Conservation (phyloP, 192 early-diverging fungal species). For the Pecoramyces ruminantium region DNA sequence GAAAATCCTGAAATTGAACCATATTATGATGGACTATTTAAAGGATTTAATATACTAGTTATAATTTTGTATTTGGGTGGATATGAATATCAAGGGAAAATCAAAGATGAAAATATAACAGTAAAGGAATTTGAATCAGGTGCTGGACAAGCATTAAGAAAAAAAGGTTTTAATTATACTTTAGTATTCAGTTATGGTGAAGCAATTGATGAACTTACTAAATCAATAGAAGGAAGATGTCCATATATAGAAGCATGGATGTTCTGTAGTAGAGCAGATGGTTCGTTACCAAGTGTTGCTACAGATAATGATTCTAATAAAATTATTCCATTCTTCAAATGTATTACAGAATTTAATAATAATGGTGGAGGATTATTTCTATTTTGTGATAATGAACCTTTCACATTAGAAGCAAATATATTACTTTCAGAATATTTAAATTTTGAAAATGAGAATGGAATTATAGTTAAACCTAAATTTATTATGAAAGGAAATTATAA, state of each 20-base stretch:
- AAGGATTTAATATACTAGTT: not conserved
- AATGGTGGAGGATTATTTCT: not conserved
- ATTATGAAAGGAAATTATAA: not conserved
- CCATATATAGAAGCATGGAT: not conserved
- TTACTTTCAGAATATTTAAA: not conserved
- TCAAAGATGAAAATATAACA: not conserved
- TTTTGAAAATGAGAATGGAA: not conserved
- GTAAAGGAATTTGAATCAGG: not conserved
- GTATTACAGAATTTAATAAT: not conserved
- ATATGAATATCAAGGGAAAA: not conserved
- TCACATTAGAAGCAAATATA: not conserved
- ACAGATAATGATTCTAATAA: not conserved
- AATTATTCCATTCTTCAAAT: not conserved
- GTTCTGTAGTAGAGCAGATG: not conserved
- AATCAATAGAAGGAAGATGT: not conserved
- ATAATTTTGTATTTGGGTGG: not conserved
- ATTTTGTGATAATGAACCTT: not conserved
- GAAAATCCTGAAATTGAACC: not conserved
- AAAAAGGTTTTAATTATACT: not conserved
- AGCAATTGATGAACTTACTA: not conserved
- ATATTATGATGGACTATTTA: not conserved
- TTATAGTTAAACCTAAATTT: not conserved
- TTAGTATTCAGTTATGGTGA: not conserved
- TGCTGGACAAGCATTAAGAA: not conserved
- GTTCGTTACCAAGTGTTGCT: not conserved